Percentiles rank a stretch among this genome's conserved stretches.
phyloP scores from a whole-genome alignment of 768 basidiomycete species.

The Suillus spraguei region DNA sequence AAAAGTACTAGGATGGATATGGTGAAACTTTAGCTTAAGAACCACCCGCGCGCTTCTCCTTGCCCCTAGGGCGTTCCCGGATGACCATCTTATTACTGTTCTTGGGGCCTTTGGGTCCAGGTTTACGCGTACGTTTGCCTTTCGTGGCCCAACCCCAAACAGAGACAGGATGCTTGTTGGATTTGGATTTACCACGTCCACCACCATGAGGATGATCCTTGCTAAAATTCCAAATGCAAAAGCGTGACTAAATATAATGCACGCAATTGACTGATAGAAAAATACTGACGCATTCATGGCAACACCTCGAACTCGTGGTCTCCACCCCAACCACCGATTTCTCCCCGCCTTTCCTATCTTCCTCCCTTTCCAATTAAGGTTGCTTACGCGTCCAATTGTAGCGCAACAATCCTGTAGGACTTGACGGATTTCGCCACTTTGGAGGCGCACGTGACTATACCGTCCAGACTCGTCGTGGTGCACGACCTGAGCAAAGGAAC shows the following conservation, averaged over 20 bases:
- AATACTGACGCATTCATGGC: constrained; percentile 90
- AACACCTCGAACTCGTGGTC: constrained; percentile 90
- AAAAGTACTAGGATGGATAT: not conserved
- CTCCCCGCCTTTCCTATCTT: constrained; percentile 92
- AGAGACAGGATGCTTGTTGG: constrained; percentile 90
- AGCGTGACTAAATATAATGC: not conserved
- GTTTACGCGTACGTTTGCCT: constrained; percentile 90
- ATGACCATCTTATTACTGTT: constrained; percentile 90
- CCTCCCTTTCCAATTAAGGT: constrained; percentile 84
- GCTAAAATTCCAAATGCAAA: constrained; percentile 38
- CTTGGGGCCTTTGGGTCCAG: constrained; percentile 89
- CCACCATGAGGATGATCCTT: constrained; percentile 95
- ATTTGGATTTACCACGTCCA: constrained; percentile 97
- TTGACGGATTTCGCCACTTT: constrained; percentile 91
- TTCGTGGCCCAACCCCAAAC: constrained; percentile 93
- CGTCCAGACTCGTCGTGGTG: constrained; percentile 69
- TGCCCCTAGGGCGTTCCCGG: constrained; percentile 80
- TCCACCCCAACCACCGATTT: constrained; percentile 79
- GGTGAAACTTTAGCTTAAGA: constrained; percentile 13
- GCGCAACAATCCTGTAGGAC: constrained; percentile 82
- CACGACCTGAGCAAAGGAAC: constrained; percentile 81
- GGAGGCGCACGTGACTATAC: constrained; percentile 83
- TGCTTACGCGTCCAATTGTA: constrained; percentile 91
- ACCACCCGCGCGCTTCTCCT: constrained; percentile 41
- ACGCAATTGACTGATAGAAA: constrained; percentile 9